A percentile compares a stretch with the other conserved stretches of the same genome.
Conservation (phyloP, 169 alveolate genomes). For the Babesia gibsoni region DNA sequence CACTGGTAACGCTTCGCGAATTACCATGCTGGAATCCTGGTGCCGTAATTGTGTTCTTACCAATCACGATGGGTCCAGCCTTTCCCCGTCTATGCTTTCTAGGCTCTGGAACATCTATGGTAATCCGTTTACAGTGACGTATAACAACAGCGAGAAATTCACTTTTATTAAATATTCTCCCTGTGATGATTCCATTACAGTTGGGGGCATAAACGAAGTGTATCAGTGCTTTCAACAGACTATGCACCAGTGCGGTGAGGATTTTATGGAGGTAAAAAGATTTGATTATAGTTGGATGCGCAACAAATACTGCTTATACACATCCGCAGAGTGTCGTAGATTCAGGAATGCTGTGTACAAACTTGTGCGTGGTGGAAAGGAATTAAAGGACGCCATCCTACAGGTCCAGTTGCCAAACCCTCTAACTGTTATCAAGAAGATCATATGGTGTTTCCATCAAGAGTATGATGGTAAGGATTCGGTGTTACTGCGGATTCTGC, state of each 20-base stretch:
- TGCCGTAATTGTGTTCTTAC: constrained; percentile 28
- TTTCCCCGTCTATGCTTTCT: constrained; percentile 39
- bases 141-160: constrained; percentile 21
- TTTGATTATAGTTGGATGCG: constrained; percentile 33
- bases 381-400: constrained; percentile 12
- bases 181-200: constrained; percentile 13
- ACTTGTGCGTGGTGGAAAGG: not conserved
- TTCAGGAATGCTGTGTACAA: constrained; percentile 3
- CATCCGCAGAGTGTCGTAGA: constrained; percentile 29
- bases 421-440: constrained; percentile 4
- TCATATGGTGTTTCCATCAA: not conserved
- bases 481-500: constrained; percentile 13
- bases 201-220: constrained; percentile 52
- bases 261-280: not conserved
- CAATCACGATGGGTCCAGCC: constrained; percentile 29
- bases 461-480: constrained; percentile 38
- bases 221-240: constrained; percentile 31
- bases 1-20: not conserved
- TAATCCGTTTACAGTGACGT: constrained; percentile 29
- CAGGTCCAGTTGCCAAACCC: constrained; percentile 57
- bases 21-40: constrained; percentile 30
- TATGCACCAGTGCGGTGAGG: constrained; percentile 9
- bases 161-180: constrained; percentile 32
- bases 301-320: constrained; percentile 27
- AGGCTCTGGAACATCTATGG: constrained; percentile 43